These are phyloP conservation scores for Aspergillus texensis DNA, from an alignment of 2,329 filamentous ascomycete species.

Conservation along the genomic window DNA sequence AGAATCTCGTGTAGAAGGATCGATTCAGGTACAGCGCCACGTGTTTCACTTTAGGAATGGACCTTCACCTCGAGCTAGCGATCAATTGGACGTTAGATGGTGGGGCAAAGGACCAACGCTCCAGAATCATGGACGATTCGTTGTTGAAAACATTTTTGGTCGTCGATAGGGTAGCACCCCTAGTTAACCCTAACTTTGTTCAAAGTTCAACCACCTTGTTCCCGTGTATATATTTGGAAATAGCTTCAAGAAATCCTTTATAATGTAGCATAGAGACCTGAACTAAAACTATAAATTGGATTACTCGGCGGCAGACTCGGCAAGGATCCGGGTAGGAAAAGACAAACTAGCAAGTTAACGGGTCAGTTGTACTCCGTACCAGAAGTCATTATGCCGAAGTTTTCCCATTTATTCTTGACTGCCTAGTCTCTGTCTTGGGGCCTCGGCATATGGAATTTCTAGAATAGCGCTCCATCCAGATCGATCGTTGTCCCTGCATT, in stretches of 20 bases:
- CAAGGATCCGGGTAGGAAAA: not conserved
- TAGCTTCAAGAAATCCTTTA: no score
- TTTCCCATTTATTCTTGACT: not conserved
- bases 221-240: no score
- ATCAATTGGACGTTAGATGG: not conserved
- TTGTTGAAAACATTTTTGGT: not conserved
- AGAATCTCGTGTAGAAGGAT: constrained; percentile 2
- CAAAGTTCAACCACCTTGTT: no score
- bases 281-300: not conserved
- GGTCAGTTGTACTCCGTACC: not conserved
- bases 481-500: not conserved
- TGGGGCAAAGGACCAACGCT: not conserved
- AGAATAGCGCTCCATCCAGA: not conserved
- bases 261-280: no score
- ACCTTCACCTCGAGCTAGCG: not conserved
- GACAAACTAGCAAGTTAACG: not conserved
- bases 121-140: not conserved
- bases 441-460: constrained; percentile 1
- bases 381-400: not conserved
- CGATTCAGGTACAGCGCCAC: not conserved
- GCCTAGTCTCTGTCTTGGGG: not conserved
- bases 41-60: not conserved
- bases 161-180: not conserved
- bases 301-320: not conserved
- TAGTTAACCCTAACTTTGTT: not conserved